Evolutionary conservation across 2,329 filamentous ascomycete species (phyloP).

Genomic region (Paecilomyces sp.): DNA sequence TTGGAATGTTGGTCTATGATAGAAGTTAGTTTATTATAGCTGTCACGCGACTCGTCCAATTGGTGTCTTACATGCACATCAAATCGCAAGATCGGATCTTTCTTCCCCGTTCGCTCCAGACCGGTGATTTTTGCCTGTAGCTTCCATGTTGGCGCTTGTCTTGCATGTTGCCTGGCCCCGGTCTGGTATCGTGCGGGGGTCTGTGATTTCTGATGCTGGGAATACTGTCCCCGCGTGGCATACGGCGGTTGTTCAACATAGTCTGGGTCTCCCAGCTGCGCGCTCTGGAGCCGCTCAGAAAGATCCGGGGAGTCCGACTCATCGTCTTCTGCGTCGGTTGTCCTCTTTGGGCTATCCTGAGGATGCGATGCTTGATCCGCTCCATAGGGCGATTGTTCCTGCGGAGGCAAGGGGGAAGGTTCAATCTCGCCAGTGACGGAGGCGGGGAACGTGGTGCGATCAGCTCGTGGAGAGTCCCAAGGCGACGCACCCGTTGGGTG

Average conservation of each 20-base stretch:
- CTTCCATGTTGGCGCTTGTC: slow-evolving; percentile 63
- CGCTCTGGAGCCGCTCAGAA: slow-evolving; percentile 33
- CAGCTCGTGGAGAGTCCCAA: slow-evolving; percentile 54
- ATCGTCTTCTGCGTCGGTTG: slow-evolving; percentile 9
- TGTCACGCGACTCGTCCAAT: neutral
- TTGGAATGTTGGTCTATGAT: slow-evolving; percentile 87
- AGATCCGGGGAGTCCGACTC: slow-evolving; percentile 36
- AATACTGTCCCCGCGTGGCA: slow-evolving; percentile 28
- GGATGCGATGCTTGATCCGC: slow-evolving; percentile 11
- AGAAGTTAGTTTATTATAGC: slow-evolving; percentile 1
- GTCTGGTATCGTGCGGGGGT: slow-evolving; percentile 43
- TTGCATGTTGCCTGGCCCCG: slow-evolving; percentile 26
- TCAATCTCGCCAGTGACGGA: slow-evolving; percentile 30
- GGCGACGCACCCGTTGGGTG: slow-evolving; percentile 54
- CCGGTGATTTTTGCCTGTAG: slow-evolving; percentile 93
- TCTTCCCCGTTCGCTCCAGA: slow-evolving; percentile 85
- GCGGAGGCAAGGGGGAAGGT: slow-evolving; percentile 33
- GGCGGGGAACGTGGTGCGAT: slow-evolving; percentile 34
- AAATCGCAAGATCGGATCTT: slow-evolving; percentile 89
- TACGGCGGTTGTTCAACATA: slow-evolving; percentile 32
- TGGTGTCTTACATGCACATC: slow-evolving; percentile 76
- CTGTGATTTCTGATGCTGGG: slow-evolving; percentile 33
- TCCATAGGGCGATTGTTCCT: slow-evolving; percentile 27
- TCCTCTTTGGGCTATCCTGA: slow-evolving; percentile 9
- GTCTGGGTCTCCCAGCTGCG: slow-evolving; percentile 31